phyloP scores from a whole-genome alignment of 805 yeast genomes.

The Metschnikowia proteae region DNA sequence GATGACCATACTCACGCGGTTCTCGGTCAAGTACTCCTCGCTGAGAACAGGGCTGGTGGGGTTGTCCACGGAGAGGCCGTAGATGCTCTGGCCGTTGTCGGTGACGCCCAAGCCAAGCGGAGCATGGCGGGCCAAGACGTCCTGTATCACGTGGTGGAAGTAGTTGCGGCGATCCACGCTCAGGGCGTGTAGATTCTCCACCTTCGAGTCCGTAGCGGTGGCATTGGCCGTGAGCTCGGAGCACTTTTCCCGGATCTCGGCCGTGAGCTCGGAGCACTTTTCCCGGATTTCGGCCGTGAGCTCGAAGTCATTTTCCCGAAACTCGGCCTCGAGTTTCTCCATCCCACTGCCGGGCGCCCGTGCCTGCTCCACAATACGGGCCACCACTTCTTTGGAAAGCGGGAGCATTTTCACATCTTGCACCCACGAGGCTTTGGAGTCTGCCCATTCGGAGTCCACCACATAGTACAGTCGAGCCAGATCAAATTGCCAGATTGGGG shows the following conservation, averaged over 20 bases:
- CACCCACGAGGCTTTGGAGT: background rate
- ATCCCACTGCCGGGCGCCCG: background rate
- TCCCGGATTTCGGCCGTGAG: background rate
- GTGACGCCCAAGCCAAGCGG: slow-evolving; percentile 14
- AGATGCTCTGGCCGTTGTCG: slow-evolving; percentile 3
- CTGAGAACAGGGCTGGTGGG: slow-evolving; percentile 4
- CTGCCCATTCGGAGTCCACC: slow-evolving; percentile 10
- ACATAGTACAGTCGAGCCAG: slow-evolving; percentile 8
- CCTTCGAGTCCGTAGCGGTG: slow-evolving; percentile 7
- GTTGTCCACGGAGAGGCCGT: slow-evolving; percentile 4
- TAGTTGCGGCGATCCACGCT: slow-evolving; percentile 9
- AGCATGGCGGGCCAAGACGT: slow-evolving; percentile 11
- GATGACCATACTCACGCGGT: slow-evolving; percentile 14
- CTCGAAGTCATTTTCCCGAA: slow-evolving; percentile 3
- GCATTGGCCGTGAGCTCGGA: slow-evolving; percentile 9
- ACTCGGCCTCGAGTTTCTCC: slow-evolving; percentile 4
- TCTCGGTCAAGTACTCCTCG: slow-evolving; percentile 9
- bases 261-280: background rate
- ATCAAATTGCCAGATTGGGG: slow-evolving; percentile 7
- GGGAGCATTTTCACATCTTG: background rate
- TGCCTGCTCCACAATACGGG: slow-evolving; percentile 1
- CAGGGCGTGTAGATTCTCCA: slow-evolving; percentile 3
- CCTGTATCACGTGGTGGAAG: slow-evolving; percentile 13
- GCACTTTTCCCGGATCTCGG: background rate
- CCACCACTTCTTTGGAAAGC: background rate